Base-by-base conservation (phyloP, 768 basidiomycete genomes). In the Pleurotus tuber-regium region DNA sequence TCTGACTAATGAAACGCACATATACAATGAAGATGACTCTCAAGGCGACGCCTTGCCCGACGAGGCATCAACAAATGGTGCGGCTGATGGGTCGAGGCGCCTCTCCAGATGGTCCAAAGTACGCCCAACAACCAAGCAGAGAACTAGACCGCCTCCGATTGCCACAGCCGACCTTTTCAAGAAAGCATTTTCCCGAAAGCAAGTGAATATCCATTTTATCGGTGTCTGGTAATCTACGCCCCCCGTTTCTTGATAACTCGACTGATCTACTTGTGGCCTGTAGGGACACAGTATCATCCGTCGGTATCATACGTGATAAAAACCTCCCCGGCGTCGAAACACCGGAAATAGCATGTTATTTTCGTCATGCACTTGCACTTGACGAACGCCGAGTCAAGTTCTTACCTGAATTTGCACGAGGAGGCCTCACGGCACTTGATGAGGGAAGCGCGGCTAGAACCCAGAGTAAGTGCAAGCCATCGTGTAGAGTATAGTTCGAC, bases 261-360 rank as follows among this genome's bases (percentile, higher is more conserved):
- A 30, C 5, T 3, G 21, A 23, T 5, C 10, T 11, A 3, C 23
- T 24, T 24, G 7, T 14, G 14, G 7, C 31, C 11, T 11, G 2
- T 43, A 77, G 75, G 76, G 76, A 77, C 26, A 75, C 74, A 1
- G 76, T 77, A 4, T 75, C 76, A 2, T 73, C 77, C 0, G 65
- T 78, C 30, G 73, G 76, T 2, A 8, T 75, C 3, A 33, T 65
- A 2, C 57, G 72, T 35, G 55, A 51, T 10, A 63, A 53, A 7
- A 61, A 53, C n/a, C 50, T 74, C 5, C 72, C 75, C 3, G 53
- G 51, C 19, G 63, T 52, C 42, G 50, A 55, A 0, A 31, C 23
- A 30, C 58, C 56, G 56, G 55, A 54, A 28, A 66, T 73, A 44
- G 62, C 76, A 4, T 72, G 71, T 35, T 64, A 62, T 35, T 76